Base-by-base conservation (phyloP, 1,139 yeast species). In the Yamadazyma conglobata region DNA sequence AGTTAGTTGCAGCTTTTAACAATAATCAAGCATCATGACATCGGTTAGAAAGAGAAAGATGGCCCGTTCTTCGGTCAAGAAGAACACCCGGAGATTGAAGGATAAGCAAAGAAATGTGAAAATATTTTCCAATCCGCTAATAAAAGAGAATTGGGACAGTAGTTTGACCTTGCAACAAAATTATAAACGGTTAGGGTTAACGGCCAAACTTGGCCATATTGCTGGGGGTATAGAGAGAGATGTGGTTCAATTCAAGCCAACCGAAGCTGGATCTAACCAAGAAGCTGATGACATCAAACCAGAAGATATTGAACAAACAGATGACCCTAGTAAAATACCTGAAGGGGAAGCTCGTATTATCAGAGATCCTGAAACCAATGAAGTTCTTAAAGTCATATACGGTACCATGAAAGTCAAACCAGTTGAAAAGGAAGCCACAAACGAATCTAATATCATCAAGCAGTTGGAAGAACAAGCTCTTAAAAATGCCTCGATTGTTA, bases 71-170 rank as follows among this genome's bases (percentile, higher is more conserved):
- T 72, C 85, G 33, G 74, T 79, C 39, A 62, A 65, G 46, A 85
- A 82, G 57, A 75, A 73, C 47, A 77, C 88, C 25, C 72, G 93
- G 54, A 70, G 80, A 47, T 58, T 59, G 28, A 84, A 83, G 53
- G 89, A 83, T 48, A 78, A 72, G 47, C 79, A 79, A 49, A 72
- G 81, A 49, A 68, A 77, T 43, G 60, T 79, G 37, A 77, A 77
- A 40, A 75, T 84, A 19, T 69, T 70, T 32, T 67, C 84, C 1
- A 85, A 87, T 53, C 87, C 95, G 3, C 74, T 91, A 43, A 84
- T 91, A 43, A 93, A 87, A 6, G 85, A 78, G 19, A 75, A 88
- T 56, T 91, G 98, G 98, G 96, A 91, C 59, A 72, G 79, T 39
- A 72, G 75, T 14, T 68, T 82, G 40, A 89, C 98, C 0, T 62